phyloP scores from a whole-genome alignment of 2,329 filamentous ascomycete species.

The Colletotrichum sp. region DNA sequence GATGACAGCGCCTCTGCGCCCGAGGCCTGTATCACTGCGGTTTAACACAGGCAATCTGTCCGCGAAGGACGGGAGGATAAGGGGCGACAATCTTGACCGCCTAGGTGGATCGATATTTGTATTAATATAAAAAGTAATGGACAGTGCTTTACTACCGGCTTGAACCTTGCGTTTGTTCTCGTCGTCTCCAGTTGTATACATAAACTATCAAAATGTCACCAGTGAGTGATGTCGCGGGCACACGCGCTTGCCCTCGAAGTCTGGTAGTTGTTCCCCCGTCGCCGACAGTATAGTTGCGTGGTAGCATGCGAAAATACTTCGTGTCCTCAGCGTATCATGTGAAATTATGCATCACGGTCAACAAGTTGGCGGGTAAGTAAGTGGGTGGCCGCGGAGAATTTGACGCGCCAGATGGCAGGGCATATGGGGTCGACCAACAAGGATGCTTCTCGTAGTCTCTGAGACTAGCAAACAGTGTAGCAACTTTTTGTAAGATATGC shows the following conservation, averaged over 20 bases:
- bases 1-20: not conserved
- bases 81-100: not conserved
- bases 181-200: not conserved
- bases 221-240: not conserved
- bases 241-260: not conserved
- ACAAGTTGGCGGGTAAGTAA: not conserved
- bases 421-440: not conserved
- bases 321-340: not conserved
- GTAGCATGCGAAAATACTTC: not conserved
- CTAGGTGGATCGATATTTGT: not conserved
- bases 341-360: not conserved
- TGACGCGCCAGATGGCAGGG: not conserved
- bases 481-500: not conserved
- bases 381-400: not conserved
- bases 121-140: constrained; percentile 1
- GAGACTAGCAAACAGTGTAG: not conserved
- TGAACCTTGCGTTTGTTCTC: not conserved
- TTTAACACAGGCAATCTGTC: not conserved
- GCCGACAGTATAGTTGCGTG: not conserved
- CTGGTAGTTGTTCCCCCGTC: not conserved
- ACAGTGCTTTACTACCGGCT: not conserved
- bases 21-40: not conserved
- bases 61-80: not conserved
- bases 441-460: not conserved
- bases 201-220: not conserved